These are phyloP conservation scores for Didymella pinodella DNA, from an alignment of 2,329 filamentous ascomycete genomes.

Conservation along the genomic window DNA sequence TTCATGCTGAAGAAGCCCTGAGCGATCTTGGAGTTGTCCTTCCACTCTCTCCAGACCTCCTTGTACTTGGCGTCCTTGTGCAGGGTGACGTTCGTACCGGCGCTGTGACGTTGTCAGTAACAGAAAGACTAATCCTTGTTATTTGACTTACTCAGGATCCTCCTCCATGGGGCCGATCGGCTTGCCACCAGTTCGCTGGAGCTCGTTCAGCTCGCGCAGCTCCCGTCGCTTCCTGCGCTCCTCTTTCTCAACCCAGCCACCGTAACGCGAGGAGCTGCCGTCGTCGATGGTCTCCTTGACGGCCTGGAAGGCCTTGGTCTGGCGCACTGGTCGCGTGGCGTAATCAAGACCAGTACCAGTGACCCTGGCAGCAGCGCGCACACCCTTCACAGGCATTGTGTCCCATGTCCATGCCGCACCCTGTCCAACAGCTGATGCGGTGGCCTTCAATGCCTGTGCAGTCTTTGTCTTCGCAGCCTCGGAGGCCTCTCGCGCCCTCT, in stretches of 20 bases:
- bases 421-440: slow-evolving; percentile 86
- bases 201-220: slow-evolving; percentile 70
- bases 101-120: slow-evolving; percentile 61
- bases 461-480: slow-evolving; percentile 82
- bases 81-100: slow-evolving; percentile 90
- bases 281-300: slow-evolving; percentile 98
- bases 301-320: slow-evolving; percentile 91
- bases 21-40: slow-evolving; percentile 85
- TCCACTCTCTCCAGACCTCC: slow-evolving; percentile 97
- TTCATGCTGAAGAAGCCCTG: slow-evolving; percentile 89
- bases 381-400: slow-evolving; percentile 88
- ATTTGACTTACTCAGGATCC: slow-evolving; percentile 78
- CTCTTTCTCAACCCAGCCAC: slow-evolving; percentile 96
- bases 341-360: slow-evolving; percentile 91
- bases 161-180: slow-evolving; percentile 72
- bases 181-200: slow-evolving; percentile 58
- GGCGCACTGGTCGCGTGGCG: slow-evolving; percentile 89
- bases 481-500: slow-evolving; percentile 82
- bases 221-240: slow-evolving; percentile 85
- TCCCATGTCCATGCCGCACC: slow-evolving; percentile 98
- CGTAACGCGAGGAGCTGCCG: slow-evolving; percentile 93
- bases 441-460: slow-evolving; percentile 81
- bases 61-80: slow-evolving; percentile 99
- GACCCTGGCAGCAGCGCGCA: slow-evolving; percentile 83
- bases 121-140: not conserved